Evolutionary conservation across 2,329 filamentous ascomycete species (phyloP), one percentile per base, ranked within the genome.

Genomic region (Sporothrix variecibatus): DNA sequence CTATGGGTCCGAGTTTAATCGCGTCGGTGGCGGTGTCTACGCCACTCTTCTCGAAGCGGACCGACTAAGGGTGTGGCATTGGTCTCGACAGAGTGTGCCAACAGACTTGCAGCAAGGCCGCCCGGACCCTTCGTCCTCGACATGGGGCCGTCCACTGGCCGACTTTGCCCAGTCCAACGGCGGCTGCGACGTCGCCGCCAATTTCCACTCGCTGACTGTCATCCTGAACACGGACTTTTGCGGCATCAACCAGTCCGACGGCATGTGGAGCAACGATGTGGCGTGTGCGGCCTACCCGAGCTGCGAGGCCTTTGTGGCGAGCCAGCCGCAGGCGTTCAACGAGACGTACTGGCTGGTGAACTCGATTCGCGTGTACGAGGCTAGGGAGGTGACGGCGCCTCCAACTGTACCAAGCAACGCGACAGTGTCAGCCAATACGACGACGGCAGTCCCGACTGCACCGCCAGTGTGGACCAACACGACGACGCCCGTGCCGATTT

Each of bases 281-380:
- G 53, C 72, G n/a, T 79, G 77, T 73, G 72, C 69, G 20, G 73
- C 73, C 62, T 77, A 76, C 34, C 65, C 69, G 17, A 77, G 76
- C 3, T 92, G 90, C 82, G 78, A 86, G 15, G 84, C 83, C 28
- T 91, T 84, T 79, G 90, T 91, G 12, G 82, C 83, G 73, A 84
- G 87, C 76, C 88, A 90, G 31, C 60, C 60, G 26, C 31, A 64
- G 60, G 60, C 60, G 17, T 64, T 91, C 78, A 77, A 79, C 12
- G 85, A 90, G 23, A 84, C 88, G 5, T 91, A 88, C 80, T 92
- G 89, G 87, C 81, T 84, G 60, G 84, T 92, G 79, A 86, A 85
- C 73, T 85, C 83, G 15, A 81, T 88, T 62, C 84, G 82, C 79
- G 82, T 88, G 4, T 88, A 80, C 70, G 60, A 64, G 31, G 31